Evolutionary conservation across 2,329 filamentous ascomycete genomes (phyloP).

Genomic region (Pestalotiopsis sp.): DNA sequence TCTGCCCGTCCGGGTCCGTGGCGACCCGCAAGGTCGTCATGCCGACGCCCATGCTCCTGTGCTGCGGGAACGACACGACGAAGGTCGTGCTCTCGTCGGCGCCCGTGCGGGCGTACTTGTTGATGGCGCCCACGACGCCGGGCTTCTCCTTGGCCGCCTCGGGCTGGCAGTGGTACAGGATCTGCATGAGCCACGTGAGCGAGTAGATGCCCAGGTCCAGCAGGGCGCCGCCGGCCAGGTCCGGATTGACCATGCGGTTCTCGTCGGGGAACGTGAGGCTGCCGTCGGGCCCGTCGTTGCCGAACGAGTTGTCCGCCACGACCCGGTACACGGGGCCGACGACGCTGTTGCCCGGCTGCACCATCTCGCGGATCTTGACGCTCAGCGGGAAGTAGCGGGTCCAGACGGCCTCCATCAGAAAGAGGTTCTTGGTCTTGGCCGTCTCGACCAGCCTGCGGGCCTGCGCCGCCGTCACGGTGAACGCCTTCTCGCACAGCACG

Average conservation of each 20-base stretch:
- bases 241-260: slow-evolving; percentile 79
- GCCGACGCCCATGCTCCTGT: slow-evolving; percentile 72
- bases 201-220: slow-evolving; percentile 89
- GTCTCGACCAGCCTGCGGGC: slow-evolving; percentile 71
- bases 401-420: slow-evolving; percentile 89
- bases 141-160: slow-evolving; percentile 69
- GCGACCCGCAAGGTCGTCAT: slow-evolving; percentile 66
- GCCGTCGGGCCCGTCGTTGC: slow-evolving; percentile 58
- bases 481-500: slow-evolving; percentile 88
- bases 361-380: slow-evolving; percentile 71
- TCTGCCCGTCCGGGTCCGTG: slow-evolving; percentile 63
- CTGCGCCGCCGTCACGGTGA: slow-evolving; percentile 83
- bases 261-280: slow-evolving; percentile 59
- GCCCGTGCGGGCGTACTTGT: slow-evolving; percentile 69
- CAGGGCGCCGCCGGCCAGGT: slow-evolving; percentile 80
- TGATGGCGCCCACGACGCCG: slow-evolving; percentile 68
- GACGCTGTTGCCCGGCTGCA: slow-evolving; percentile 46
- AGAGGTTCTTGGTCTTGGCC: slow-evolving; percentile 72
- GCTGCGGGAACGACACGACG: slow-evolving; percentile 72
- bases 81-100: slow-evolving; percentile 80
- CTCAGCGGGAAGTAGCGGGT: slow-evolving; percentile 86
- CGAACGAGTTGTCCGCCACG: slow-evolving; percentile 63
- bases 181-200: slow-evolving; percentile 89
- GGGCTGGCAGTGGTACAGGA: slow-evolving; percentile 79
- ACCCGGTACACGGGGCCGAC: slow-evolving; percentile 41